A percentile compares a stretch with the other conserved stretches of the same genome.
phyloP scores from a whole-genome alignment of 352 stramenopile genomes.

The Pythium graminicola region DNA sequence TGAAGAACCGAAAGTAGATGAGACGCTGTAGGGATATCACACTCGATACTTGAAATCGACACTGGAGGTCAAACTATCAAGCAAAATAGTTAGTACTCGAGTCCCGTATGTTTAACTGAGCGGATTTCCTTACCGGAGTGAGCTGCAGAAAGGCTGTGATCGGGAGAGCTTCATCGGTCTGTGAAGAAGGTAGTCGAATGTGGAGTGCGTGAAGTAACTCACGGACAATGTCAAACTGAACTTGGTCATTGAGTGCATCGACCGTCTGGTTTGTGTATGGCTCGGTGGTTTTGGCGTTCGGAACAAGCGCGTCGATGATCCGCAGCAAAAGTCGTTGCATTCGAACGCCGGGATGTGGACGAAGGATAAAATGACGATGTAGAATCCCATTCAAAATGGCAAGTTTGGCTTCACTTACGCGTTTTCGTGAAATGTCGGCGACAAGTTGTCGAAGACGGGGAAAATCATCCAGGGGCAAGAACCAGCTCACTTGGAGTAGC shows the following conservation, averaged over 20 bases:
- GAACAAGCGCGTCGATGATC: slow-evolving; percentile 16
- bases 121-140: slow-evolving; percentile 27
- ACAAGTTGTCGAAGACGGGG: slow-evolving; percentile 35
- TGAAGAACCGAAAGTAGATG: slow-evolving; percentile 49
- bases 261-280: no score
- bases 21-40: slow-evolving; percentile 46
- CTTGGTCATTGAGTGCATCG: no score
- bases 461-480: slow-evolving; percentile 55
- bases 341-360: slow-evolving; percentile 28
- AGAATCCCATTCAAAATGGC: slow-evolving; percentile 41
- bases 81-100: background rate
- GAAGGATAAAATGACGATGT: slow-evolving; percentile 39
- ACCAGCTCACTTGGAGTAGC: slow-evolving; percentile 51
- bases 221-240: background rate
- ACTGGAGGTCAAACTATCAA: slow-evolving; percentile 33
- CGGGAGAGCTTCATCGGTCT: background rate
- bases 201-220: slow-evolving; percentile 16
- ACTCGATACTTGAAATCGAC: slow-evolving; percentile 33
- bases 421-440: slow-evolving; percentile 47
- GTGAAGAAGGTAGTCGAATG: background rate
- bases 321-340: slow-evolving; percentile 38
- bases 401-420: slow-evolving; percentile 48
- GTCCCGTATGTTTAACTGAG: background rate
- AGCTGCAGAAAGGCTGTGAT: slow-evolving; percentile 23
- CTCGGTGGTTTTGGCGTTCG: no score